Conservation (phyloP, 352 stramenopile species). For the Pythium coloratum region DNA sequence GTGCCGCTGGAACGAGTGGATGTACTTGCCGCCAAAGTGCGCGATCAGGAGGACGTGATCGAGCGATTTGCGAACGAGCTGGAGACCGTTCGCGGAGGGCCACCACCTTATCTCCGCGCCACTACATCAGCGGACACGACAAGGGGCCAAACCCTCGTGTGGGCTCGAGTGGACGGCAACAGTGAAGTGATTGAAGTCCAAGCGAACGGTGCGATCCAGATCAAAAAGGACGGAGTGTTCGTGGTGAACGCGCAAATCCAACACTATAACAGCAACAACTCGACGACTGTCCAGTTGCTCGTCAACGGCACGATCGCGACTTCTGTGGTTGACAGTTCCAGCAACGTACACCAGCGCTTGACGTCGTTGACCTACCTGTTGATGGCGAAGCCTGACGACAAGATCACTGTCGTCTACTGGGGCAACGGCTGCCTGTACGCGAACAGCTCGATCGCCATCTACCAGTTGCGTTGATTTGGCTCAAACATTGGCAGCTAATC, state of each 20-base stretch:
- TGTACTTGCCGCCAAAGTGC: neutral
- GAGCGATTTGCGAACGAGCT: neutral
- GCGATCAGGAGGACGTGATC: constrained; percentile 4
- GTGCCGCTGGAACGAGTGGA: neutral
- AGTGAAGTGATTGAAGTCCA: too few species aligned
- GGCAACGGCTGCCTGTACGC: neutral
- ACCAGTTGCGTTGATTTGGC: neutral
- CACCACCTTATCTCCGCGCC: neutral
- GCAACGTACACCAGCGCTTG: neutral
- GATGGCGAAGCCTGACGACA: neutral
- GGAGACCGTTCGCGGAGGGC: too few species aligned
- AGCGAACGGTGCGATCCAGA: neutral
- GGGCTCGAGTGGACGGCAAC: too few species aligned
- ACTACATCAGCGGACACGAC: neutral
- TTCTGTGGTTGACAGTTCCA: neutral
- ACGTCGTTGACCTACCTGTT: neutral
- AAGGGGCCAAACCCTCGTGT: neutral
- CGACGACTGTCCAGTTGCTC: neutral
- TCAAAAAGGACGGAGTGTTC: neutral
- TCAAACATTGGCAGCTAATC: too few species aligned
- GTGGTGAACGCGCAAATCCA: neutral
- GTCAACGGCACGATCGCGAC: neutral
- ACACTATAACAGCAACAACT: neutral
- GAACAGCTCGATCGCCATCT: neutral
- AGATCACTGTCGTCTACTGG: neutral